Conservation (phyloP, 2,329 filamentous ascomycete species). For the Talaromyces sp. region DNA sequence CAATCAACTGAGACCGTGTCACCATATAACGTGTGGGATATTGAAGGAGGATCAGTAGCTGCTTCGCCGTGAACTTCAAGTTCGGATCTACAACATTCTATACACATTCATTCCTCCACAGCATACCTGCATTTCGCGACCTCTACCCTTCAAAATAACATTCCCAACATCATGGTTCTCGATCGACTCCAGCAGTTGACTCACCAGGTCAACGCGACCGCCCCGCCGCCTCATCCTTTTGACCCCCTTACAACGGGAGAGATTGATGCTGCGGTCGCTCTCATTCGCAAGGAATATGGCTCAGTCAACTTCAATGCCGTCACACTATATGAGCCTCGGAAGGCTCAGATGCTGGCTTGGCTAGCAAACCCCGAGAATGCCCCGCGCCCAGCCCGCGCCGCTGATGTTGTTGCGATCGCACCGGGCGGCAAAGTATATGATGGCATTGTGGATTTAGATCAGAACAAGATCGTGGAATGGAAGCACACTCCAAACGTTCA, state of each 20-base stretch:
- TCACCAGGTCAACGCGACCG: constrained; percentile 61
- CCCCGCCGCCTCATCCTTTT: constrained; percentile 67
- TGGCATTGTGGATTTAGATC: constrained; percentile 73
- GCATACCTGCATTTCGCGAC: background rate
- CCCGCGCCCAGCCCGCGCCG: constrained; percentile 69
- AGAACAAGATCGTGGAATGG: constrained; percentile 72
- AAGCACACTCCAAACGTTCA: constrained; percentile 75
- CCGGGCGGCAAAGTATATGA: constrained; percentile 80
- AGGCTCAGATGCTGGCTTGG: constrained; percentile 81
- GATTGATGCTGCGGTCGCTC: constrained; percentile 70
- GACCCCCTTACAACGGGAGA: constrained; percentile 74
- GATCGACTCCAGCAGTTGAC: constrained; percentile 67
- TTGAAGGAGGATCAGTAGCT: background rate
- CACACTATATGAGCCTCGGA: constrained; percentile 80
- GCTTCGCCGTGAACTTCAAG: background rate
- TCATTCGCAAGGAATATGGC: constrained; percentile 70
- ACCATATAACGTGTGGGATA: background rate
- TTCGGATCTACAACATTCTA: background rate
- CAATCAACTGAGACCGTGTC: background rate
- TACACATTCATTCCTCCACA: background rate
- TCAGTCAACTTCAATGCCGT: constrained; percentile 84
- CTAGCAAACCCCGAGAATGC: constrained; percentile 64
- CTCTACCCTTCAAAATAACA: background rate
- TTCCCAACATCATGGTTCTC: constrained; percentile 54
- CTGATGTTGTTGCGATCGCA: constrained; percentile 81